phyloP scores from a whole-genome alignment of 345 rosid genomes.

The Ricinus communis region DNA sequence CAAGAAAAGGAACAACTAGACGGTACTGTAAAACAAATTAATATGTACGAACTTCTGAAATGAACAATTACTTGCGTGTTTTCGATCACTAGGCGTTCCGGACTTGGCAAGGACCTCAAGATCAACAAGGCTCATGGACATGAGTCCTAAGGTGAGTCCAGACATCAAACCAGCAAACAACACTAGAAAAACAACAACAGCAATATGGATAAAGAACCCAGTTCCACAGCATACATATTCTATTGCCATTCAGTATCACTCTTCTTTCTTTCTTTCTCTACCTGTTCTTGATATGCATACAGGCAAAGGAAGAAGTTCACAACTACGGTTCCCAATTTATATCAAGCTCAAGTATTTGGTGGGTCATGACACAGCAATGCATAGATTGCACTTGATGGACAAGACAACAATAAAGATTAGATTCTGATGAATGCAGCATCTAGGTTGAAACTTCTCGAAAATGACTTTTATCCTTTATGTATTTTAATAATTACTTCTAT shows the following conservation, averaged over 20 bases:
- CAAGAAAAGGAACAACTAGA: not conserved
- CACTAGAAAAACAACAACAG: conserved; percentile 14
- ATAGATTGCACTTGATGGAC: not conserved
- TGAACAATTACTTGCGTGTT: conserved; percentile 17
- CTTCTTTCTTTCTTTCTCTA: not conserved
- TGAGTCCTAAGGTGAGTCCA: conserved; percentile 37
- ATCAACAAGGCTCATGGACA: conserved; percentile 34
- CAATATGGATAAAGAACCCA: conserved; percentile 17
- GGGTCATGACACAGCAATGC: not conserved
- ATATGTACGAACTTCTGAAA: not conserved
- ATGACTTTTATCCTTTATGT: too few species aligned
- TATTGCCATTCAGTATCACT: conserved; percentile 3
- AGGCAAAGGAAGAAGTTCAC: not conserved
- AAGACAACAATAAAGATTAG: too few species aligned
- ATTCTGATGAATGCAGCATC: too few species aligned
- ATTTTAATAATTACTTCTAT: too few species aligned
- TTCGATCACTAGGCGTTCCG: conserved; percentile 21
- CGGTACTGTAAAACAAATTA: not conserved
- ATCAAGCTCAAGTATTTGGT: not conserved
- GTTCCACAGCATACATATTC: conserved; percentile 17
- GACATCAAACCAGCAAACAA: conserved; percentile 34
- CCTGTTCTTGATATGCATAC: not conserved
- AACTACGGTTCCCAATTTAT: not conserved
- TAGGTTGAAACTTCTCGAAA: too few species aligned
- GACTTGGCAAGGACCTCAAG: conserved; percentile 28